Conservation (phyloP, 352 stramenopile species). For the Pythium folliculosum region DNA sequence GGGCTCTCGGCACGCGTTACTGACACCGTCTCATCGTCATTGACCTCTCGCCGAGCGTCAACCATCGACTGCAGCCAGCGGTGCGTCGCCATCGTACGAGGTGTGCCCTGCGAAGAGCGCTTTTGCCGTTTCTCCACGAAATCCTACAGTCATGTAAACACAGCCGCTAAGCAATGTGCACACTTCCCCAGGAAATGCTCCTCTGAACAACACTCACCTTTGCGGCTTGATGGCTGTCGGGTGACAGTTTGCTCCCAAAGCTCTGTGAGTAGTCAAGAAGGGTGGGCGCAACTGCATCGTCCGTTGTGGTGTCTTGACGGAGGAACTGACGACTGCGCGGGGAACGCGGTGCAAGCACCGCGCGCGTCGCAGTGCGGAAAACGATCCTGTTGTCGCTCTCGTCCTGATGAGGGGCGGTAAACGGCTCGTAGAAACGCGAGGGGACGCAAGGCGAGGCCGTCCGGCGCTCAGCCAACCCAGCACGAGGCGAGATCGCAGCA, state of each 20-base stretch:
- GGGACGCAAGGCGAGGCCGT: background rate
- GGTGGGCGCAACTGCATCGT: background rate
- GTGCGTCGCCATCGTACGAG: conserved; percentile 63
- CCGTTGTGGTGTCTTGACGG: background rate
- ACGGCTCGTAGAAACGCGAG: background rate
- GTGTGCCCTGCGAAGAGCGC: conserved; percentile 49
- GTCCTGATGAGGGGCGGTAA: background rate
- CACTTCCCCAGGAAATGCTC: background rate
- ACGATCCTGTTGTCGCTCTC: conserved; percentile 13
- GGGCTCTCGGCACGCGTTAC: background rate
- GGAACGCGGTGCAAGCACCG: background rate
- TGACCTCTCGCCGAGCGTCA: background rate
- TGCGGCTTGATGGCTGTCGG: conserved; percentile 48
- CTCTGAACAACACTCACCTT: conserved; percentile 31
- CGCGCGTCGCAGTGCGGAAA: conserved; percentile 2
- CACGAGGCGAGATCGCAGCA: background rate
- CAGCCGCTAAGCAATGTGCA: background rate
- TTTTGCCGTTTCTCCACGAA: conserved; percentile 70
- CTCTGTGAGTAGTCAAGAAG: background rate
- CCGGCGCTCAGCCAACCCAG: background rate
- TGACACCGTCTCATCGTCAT: background rate
- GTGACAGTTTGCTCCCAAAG: conserved; percentile 44
- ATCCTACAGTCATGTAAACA: conserved; percentile 28
- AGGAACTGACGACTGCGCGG: conserved; percentile 7
- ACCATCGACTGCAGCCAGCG: conserved; percentile 62